Evolutionary conservation across 257 asterid species (phyloP).

Genomic region (Capsicum pubescens): DNA sequence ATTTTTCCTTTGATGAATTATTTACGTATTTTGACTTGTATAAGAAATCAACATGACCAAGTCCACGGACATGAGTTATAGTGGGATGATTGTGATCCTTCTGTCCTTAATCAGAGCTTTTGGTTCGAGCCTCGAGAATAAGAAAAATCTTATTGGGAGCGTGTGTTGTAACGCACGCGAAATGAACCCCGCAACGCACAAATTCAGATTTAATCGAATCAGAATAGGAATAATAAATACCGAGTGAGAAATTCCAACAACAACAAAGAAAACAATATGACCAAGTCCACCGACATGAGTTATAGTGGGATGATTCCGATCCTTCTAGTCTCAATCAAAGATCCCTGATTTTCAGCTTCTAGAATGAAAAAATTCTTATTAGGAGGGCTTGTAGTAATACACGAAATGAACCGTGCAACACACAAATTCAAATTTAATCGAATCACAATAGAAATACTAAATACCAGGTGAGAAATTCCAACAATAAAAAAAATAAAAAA

Average conservation of each 20-base stretch:
- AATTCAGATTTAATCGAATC: too few species aligned
- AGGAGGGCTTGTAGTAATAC: too few species aligned
- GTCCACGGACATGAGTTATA: neutral
- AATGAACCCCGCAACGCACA: too few species aligned
- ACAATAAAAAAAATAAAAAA: too few species aligned
- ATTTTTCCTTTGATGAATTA: neutral
- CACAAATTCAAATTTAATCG: too few species aligned
- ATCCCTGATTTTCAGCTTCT: fast-evolving
- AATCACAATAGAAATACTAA: too few species aligned
- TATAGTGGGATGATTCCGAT: neutral
- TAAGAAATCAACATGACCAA: neutral
- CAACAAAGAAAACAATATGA: neutral
- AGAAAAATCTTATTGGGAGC: fast-evolving
- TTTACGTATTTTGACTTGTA: neutral
- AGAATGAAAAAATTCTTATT: fast-evolving
- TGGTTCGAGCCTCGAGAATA: neutral
- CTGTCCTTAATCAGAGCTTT: neutral
- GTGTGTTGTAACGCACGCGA: too few species aligned
- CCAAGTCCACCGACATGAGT: neutral
- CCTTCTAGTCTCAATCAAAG: neutral
- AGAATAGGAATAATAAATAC: too few species aligned
- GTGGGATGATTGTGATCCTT: neutral
- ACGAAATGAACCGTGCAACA: too few species aligned
- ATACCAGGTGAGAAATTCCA: too few species aligned
- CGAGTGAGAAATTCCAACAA: too few species aligned